phyloP scores from a whole-genome alignment of 768 basidiomycete species.

The Russula brevipes region DNA sequence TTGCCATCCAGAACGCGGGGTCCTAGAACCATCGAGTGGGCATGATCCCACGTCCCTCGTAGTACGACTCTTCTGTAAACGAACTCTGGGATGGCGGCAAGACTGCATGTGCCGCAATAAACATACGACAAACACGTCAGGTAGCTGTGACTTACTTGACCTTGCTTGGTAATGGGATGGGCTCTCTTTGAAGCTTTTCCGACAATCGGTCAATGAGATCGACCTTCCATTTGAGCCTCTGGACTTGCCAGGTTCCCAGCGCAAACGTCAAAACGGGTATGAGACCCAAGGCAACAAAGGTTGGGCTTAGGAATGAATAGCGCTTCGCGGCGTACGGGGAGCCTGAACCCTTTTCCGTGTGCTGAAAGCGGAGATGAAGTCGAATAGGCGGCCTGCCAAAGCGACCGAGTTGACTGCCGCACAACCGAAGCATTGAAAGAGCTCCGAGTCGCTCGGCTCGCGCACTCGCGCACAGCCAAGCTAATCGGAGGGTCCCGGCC shows the following conservation, averaged over 20 bases:
- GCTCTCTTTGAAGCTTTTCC: conserved; percentile 75
- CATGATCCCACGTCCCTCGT: conserved; percentile 73
- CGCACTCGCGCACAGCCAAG: not conserved
- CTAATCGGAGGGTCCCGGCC: conserved; percentile 7
- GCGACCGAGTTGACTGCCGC: not conserved
- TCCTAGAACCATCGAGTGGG: conserved; percentile 71
- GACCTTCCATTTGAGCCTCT: conserved; percentile 92
- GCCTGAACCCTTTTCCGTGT: conserved; percentile 4
- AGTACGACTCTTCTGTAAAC: conserved; percentile 79
- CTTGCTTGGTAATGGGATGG: conserved; percentile 71
- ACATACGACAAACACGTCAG: conserved; percentile 23
- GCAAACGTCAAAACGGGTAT: conserved; percentile 89
- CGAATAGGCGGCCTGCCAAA: not conserved
- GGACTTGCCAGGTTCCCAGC: conserved; percentile 90
- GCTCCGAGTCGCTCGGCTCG: no score
- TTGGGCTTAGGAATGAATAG: conserved; percentile 60
- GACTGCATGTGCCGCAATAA: conserved; percentile 38
- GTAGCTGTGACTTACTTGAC: conserved; percentile 65
- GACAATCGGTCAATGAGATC: conserved; percentile 90
- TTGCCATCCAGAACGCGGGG: conserved; percentile 88
- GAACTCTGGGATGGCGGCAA: conserved; percentile 81
- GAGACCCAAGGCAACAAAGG: conserved; percentile 69
- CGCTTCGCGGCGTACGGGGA: conserved; percentile 50
- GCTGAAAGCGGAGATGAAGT: conserved; percentile 8
- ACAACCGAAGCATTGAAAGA: conserved; percentile 1